Evolutionary conservation across 2,329 filamentous ascomycete genomes (phyloP).

Genomic region (Coniella lustricola): DNA sequence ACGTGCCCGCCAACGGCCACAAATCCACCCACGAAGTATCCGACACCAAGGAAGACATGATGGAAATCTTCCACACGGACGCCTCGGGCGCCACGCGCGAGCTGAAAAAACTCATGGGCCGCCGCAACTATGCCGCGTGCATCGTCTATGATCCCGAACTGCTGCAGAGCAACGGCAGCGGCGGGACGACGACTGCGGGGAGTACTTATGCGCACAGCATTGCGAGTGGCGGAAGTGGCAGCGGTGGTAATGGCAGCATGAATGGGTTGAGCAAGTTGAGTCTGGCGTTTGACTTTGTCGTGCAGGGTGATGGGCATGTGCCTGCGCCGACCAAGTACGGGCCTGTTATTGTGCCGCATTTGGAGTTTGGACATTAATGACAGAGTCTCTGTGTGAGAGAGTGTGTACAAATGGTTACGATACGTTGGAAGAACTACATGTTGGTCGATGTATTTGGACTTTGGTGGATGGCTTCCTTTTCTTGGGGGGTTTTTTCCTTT

Average conservation of each 20-base stretch:
- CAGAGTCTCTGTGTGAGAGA: conserved; percentile 4
- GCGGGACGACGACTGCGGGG: neutral
- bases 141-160: conserved; percentile 91
- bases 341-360: conserved; percentile 85
- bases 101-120: conserved; percentile 85
- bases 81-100: conserved; percentile 78
- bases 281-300: conserved; percentile 91
- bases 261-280: conserved; percentile 61
- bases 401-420: no score
- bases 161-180: conserved; percentile 28
- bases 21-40: conserved; percentile 65
- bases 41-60: conserved; percentile 99
- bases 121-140: conserved; percentile 86
- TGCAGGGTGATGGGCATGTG: conserved; percentile 82
- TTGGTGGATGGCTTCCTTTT: no score
- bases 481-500: no score
- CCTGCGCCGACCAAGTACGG: conserved; percentile 89
- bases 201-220: neutral
- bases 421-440: no score
- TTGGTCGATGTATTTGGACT: no score
- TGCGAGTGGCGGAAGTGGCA: conserved; percentile 23
- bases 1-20: conserved; percentile 82
- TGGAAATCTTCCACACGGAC: conserved; percentile 97
- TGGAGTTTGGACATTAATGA: conserved; percentile 62
- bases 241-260: conserved; percentile 18